A percentile compares a stretch with the other conserved stretches of the same genome.
Conservation (phyloP, 257 asterid species). For the Pogostemon cablin region DNA sequence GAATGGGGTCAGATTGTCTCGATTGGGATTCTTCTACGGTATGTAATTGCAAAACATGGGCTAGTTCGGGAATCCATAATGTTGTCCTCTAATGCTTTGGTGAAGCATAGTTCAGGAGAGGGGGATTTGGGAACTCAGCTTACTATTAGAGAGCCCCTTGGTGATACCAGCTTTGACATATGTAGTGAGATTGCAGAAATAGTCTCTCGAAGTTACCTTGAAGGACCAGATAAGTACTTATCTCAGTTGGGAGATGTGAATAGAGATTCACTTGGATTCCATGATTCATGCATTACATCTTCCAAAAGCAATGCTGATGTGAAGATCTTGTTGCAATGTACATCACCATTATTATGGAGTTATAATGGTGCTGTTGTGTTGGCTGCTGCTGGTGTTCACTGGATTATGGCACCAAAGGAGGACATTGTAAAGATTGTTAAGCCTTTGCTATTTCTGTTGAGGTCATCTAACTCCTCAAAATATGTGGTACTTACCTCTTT, state of each 20-base stretch:
- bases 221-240: constrained; percentile 90
- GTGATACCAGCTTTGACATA: constrained; percentile 40
- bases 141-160: constrained; percentile 37
- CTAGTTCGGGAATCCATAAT: constrained; percentile 86
- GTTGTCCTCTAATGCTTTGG: constrained; percentile 45
- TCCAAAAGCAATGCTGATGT: constrained; percentile 78
- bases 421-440: constrained; percentile 74
- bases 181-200: constrained; percentile 65
- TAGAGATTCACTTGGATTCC: constrained; percentile 48
- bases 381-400: constrained; percentile 98
- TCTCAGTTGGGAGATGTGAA: constrained; percentile 57
- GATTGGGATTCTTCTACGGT: constrained; percentile 81
- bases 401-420: constrained; percentile 94
- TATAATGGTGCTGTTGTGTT: constrained; percentile 94
- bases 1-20: constrained; percentile 97
- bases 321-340: constrained; percentile 82
- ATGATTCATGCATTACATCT: constrained; percentile 60
- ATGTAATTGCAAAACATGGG: constrained; percentile 91
- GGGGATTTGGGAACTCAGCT: constrained; percentile 50
- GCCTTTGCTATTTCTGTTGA: constrained; percentile 88
- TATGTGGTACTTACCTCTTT: constrained; percentile 68
- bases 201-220: constrained; percentile 82
- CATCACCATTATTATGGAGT: constrained; percentile 87
- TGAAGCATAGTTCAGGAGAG: constrained; percentile 42
- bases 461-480: constrained; percentile 89